Percentiles rank a stretch among this genome's conserved stretches.
These are phyloP conservation scores for Backusella circina DNA, from an alignment of 192 early-diverging fungal species.

Conservation along the genomic window DNA sequence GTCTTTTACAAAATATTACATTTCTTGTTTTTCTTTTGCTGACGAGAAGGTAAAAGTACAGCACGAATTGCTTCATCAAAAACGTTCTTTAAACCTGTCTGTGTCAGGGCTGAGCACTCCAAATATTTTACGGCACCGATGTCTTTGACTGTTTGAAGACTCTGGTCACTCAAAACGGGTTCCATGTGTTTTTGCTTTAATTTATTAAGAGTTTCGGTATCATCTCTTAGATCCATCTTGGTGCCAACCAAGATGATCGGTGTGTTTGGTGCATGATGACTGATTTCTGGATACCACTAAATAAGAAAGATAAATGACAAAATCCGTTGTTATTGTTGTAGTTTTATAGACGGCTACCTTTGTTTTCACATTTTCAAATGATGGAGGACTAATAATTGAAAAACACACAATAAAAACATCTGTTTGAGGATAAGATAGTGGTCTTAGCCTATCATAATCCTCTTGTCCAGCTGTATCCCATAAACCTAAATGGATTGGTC, in stretches of 20 bases:
- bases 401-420: constrained; percentile 19
- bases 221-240: constrained; percentile 88
- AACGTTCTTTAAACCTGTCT: constrained; percentile 89
- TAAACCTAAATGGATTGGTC: constrained; percentile 87
- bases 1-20: constrained; percentile 59
- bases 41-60: constrained; percentile 59
- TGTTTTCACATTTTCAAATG: constrained; percentile 22
- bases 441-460: constrained; percentile 84
- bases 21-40: constrained; percentile 51
- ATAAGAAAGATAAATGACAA: constrained; percentile 19
- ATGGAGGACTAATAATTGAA: constrained; percentile 16
- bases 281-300: constrained; percentile 85
- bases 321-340: neutral
- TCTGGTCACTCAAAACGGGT: constrained; percentile 76
- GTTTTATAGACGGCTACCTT: neutral
- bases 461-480: constrained; percentile 94
- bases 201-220: constrained; percentile 75
- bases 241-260: constrained; percentile 86
- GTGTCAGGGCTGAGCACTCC: constrained; percentile 89
- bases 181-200: constrained; percentile 72
- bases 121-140: constrained; percentile 80
- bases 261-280: constrained; percentile 82
- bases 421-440: constrained; percentile 90
- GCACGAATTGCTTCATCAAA: constrained; percentile 95
- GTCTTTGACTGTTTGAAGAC: constrained; percentile 72